phyloP scores from a whole-genome alignment of 73 alveolate genomes.

The Blepharisma japonicum region DNA sequence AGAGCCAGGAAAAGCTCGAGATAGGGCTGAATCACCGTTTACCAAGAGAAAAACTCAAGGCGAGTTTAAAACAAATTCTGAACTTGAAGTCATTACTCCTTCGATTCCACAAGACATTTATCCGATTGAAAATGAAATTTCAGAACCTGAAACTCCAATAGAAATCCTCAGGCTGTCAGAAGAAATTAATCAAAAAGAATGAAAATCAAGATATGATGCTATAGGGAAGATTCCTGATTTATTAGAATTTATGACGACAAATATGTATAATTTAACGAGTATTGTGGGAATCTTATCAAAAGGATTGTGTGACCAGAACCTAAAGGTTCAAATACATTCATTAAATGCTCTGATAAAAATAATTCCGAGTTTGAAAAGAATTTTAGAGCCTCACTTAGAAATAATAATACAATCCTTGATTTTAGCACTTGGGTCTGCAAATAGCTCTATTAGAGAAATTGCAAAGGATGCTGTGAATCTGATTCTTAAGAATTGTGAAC shows the following conservation, averaged over 20 bases:
- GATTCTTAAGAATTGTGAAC: background rate
- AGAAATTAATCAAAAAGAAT: background rate
- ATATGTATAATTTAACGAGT: background rate
- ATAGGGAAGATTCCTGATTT: background rate
- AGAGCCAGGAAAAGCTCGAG: background rate
- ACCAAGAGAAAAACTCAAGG: too few relatives aligned
- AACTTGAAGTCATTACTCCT: too few relatives aligned
- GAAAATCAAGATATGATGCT: conserved; percentile 15
- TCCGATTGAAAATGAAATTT: background rate
- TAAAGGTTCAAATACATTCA: conserved; percentile 26
- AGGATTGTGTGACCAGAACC: background rate
- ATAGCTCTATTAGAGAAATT: conserved; percentile 11
- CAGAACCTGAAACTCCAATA: background rate
- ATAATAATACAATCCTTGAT: background rate
- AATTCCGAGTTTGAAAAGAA: background rate
- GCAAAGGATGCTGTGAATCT: background rate
- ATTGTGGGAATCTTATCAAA: background rate
- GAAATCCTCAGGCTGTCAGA: background rate
- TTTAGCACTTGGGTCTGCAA: background rate
- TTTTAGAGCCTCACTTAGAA: background rate
- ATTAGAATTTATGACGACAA: background rate
- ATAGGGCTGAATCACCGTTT: background rate
- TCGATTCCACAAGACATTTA: background rate
- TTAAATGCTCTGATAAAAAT: background rate
- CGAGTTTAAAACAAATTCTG: too few relatives aligned